These are phyloP conservation scores for Calocybe gangraenosa DNA, from an alignment of 768 basidiomycete species.

Conservation along the genomic window DNA sequence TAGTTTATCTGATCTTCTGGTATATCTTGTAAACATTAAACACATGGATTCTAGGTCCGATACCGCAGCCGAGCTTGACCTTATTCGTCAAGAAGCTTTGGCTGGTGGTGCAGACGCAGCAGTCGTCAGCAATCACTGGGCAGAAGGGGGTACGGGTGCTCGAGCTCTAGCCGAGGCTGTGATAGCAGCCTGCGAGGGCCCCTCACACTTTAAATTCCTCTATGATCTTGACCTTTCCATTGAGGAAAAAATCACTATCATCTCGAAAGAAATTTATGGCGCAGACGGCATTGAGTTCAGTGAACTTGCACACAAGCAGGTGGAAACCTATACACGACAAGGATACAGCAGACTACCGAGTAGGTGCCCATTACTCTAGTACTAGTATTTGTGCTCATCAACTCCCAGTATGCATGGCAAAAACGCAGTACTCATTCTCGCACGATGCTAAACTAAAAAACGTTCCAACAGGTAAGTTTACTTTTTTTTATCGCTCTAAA, in stretches of 20 bases:
- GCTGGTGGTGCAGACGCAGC: conserved; percentile 91
- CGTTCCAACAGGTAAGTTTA: conserved; percentile 65
- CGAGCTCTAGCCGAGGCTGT: conserved; percentile 90
- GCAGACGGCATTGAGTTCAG: conserved; percentile 88
- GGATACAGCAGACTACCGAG: conserved; percentile 78
- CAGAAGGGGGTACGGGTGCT: conserved; percentile 89
- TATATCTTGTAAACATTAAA: background rate
- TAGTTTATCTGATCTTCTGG: conserved; percentile 14
- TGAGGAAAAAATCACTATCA: conserved; percentile 83
- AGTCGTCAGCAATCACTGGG: conserved; percentile 97
- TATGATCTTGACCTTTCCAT: conserved; percentile 84
- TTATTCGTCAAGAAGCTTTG: conserved; percentile 77
- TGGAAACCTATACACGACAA: conserved; percentile 89
- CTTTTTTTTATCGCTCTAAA: background rate
- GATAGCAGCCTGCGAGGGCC: conserved; percentile 76
- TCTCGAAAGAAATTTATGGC: conserved; percentile 90
- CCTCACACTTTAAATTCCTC: conserved; percentile 87
- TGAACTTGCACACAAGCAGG: conserved; percentile 77
- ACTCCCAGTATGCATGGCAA: conserved; percentile 85
- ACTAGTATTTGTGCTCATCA: conserved; percentile 9
- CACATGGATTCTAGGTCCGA: conserved; percentile 57
- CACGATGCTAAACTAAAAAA: conserved; percentile 90
- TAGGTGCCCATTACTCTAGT: conserved; percentile 31
- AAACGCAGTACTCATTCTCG: conserved; percentile 97
- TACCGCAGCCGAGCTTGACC: conserved; percentile 82